phyloP scores from a whole-genome alignment of 1,284 basidiomycete genomes.

The Moesziomyces sp. region DNA sequence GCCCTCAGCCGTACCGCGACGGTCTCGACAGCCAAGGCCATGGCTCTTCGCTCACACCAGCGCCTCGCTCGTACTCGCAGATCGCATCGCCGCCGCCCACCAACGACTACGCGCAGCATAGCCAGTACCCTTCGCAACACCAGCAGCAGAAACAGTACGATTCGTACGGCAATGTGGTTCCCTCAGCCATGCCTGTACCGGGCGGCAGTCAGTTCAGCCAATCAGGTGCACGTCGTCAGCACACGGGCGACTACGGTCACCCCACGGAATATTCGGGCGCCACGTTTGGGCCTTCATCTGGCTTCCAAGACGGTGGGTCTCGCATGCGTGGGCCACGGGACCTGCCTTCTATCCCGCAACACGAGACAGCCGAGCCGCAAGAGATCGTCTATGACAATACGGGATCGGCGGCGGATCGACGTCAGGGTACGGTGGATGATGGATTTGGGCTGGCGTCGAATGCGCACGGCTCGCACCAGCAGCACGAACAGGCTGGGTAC shows the following conservation, averaged over 20 bases:
- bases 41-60: constrained; percentile 18
- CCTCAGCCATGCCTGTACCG: constrained; percentile 8
- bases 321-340: constrained; percentile 21
- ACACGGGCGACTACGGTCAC: constrained; percentile 46
- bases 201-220: constrained; percentile 28
- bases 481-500: constrained; percentile 19
- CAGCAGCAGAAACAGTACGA: constrained; percentile 29
- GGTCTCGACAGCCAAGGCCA: constrained; percentile 9
- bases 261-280: constrained; percentile 45
- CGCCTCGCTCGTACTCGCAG: constrained; percentile 34
- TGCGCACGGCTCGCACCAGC: constrained; percentile 19
- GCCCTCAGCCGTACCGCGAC: constrained; percentile 57
- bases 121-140: constrained; percentile 17
- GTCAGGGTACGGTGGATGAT: constrained; percentile 50
- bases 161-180: constrained; percentile 29
- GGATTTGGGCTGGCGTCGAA: constrained; percentile 49
- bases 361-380: constrained; percentile 15
- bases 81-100: constrained; percentile 35
- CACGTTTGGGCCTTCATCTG: constrained; percentile 39
- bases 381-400: constrained; percentile 27
- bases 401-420: constrained; percentile 10
- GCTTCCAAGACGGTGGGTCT: constrained; percentile 11
- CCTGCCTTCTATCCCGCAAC: constrained; percentile 33
- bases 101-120: constrained; percentile 14
- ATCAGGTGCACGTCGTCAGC: constrained; percentile 26